Base-by-base conservation (phyloP, 1,139 yeast genomes). In the Candida glucosophila region DNA sequence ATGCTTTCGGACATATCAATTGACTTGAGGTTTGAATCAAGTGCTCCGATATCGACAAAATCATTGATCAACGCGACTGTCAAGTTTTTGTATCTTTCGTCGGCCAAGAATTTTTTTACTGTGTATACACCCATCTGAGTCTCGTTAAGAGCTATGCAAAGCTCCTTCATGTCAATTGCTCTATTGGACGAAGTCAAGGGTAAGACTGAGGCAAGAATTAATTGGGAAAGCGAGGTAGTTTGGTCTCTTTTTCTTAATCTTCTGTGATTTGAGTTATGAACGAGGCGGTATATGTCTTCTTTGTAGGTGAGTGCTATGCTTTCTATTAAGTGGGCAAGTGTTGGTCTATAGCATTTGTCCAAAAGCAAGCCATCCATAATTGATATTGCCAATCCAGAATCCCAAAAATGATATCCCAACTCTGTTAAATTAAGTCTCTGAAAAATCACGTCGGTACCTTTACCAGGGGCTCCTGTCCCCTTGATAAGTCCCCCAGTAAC, bases 71-170 rank as follows among this genome's bases (percentile, higher is more conserved):
- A 43, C 6, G 36, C 37, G 3, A 46, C 61, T 2, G 67, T 58
- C 55, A 61, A 43, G 36, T 60, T 58, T 16, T 55, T 44, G 39
- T 63, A 64, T 4, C 49, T 41, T 25, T 54, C 58, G 30, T 54
- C 47, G 7, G 61, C 52, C 23, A 64, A 35, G 34, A 60, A 49
- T 24, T 55, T 36, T 39, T 64, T 60, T 15, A 58, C 41, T 5
- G 54, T 45, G 37, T 61, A 58, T 13, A 57, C 59, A n/a, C 53
- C 54, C 27, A 64, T 44, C 6, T 63, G 66, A 6, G 70, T 61
- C 32, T 61, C 59, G 41, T 64, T 64, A 31, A 64, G 52, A 4
- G 68, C 63, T 25, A 47, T 43, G 22, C 58, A 40, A 6, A 49
- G 38, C 27, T 51, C 61, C 14, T 59, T 42, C 4, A 52, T 36